These are phyloP conservation scores for Jackrogersella multiformis DNA, from an alignment of 495 filamentous ascomycete genomes.

Conservation along the genomic window DNA sequence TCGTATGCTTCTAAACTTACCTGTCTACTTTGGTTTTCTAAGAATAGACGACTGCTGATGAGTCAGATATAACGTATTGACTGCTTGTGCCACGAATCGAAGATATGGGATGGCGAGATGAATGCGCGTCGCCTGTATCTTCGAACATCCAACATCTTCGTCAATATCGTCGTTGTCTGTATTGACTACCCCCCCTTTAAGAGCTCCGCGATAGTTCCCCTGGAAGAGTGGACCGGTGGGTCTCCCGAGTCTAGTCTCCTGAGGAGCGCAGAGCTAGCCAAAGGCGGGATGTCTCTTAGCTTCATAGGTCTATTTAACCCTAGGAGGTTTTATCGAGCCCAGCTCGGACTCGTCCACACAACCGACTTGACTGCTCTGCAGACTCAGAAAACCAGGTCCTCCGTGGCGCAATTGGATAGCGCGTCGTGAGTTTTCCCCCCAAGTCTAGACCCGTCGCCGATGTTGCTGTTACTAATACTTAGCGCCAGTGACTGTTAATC, in stretches of 20 bases:
- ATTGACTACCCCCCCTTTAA: background rate
- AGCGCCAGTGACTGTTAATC: slow-evolving; percentile 41
- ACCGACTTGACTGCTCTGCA: background rate
- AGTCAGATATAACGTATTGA: no score
- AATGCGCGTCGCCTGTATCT: background rate
- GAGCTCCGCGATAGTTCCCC: background rate
- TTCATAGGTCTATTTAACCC: background rate
- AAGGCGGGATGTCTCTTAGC: background rate
- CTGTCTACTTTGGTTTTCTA: no score
- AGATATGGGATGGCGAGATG: no score
- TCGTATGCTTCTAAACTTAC: no score
- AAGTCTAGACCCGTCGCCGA: background rate
- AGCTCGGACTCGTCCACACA: background rate
- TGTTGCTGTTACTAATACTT: background rate
- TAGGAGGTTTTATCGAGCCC: background rate
- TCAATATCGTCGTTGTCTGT: background rate
- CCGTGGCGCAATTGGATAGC: slow-evolving; percentile 39
- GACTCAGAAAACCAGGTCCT: background rate
- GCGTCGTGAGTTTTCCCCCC: slow-evolving; percentile 25
- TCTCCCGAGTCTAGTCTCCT: background rate
- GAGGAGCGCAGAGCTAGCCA: background rate
- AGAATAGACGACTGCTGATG: no score
- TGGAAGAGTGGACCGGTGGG: background rate
- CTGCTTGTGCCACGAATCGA: no score
- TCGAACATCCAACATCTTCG: background rate